Evolutionary conservation across 2,329 filamentous ascomycete genomes (phyloP), one percentile per base, ranked within the genome.

Genomic region (Sporothrix inflata): DNA sequence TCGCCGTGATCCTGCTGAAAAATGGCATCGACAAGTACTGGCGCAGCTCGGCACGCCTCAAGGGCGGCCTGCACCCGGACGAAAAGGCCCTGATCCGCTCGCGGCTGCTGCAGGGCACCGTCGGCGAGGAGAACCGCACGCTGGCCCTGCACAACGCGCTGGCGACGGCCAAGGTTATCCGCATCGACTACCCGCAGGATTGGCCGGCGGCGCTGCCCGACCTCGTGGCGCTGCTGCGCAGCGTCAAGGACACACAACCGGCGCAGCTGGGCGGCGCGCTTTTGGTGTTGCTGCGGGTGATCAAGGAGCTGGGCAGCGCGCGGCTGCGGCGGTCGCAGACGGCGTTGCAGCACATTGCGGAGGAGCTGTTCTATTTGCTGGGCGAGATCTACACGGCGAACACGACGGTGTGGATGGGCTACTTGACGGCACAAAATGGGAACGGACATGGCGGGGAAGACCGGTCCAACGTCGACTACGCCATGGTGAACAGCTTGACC

Each of bases 1-100:
- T 98, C 12, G 92, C 95, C 71, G 89, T 98, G 72, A 97, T 98
- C 76, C 93, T 97, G 79, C 86, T 99, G 70, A 98, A 98, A 80
- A 98, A 98, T 80, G 96, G 94, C 71, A 94, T 98, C 81, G 95
- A 98, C 80, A 94, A 92, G 79, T 94, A 94, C 81, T 99, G 96
- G 96, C 88, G 96, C 16, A 76, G 82, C n/a, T 79, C 93, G 86
- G 79, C 83, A 45, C 76, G 82, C 72, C 68, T 79, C 38, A 85
- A 84, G 79, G 92, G 92, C 45, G 89, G 93, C 67, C 88, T 92
- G 72, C 89, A 91, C 79, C 87, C 88, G 38, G 88, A 91, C 24
- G 93, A 97, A 79, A 98, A 96, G 81, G 83, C 87, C 11, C 79
- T 87, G 49, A 96, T 99, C 70, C 90, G 95, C 67, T 88, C 88